Evolutionary conservation across 345 rosid species (phyloP).

Genomic region (Reutealis trisperma): DNA sequence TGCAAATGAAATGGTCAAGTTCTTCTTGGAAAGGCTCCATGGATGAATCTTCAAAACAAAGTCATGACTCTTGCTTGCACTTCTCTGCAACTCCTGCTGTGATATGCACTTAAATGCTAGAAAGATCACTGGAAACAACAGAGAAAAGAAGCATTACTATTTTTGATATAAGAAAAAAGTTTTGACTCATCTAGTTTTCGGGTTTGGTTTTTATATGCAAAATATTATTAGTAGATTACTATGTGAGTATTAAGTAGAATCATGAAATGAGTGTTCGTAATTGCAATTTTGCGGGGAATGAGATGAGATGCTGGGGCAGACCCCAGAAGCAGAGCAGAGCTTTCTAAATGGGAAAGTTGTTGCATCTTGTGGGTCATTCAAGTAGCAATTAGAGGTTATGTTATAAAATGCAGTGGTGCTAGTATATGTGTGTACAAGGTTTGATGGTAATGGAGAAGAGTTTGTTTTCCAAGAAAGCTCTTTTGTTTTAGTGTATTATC

Average conservation of each 20-base stretch:
- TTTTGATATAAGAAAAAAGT: background rate
- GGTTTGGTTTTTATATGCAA: background rate
- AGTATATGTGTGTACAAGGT: background rate
- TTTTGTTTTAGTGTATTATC: too few relatives aligned
- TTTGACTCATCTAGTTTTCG: background rate
- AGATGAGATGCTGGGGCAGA: background rate
- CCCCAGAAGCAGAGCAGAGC: background rate
- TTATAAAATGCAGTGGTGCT: background rate
- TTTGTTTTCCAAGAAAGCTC: background rate
- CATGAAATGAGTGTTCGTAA: background rate
- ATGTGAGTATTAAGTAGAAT: background rate
- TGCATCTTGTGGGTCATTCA: background rate
- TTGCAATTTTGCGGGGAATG: background rate
- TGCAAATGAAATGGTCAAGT: conserved; percentile 58
- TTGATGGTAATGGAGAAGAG: background rate
- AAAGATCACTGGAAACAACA: background rate
- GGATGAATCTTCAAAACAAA: conserved; percentile 8
- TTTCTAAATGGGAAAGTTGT: background rate
- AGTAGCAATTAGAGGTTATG: background rate
- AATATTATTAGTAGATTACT: background rate
- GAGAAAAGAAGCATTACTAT: background rate
- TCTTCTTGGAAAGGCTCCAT: background rate
- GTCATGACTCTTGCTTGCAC: conserved; percentile 15
- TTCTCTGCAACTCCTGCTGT: conserved; percentile 15
- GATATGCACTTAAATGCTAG: conserved; percentile 2